Conservation (phyloP, 441 rosid species). For the Arabidopsis lyrata region DNA sequence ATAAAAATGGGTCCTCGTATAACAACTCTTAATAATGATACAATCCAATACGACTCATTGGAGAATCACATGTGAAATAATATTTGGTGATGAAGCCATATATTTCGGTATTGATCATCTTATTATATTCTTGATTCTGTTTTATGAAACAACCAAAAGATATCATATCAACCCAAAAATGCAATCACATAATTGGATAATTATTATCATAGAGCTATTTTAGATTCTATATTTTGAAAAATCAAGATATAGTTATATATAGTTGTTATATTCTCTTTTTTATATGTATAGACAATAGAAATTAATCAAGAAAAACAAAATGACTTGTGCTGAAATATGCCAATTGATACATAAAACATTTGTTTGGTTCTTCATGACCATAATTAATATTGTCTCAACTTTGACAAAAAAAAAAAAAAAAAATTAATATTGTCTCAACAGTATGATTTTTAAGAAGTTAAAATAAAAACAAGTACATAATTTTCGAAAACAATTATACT, state of each 20-base stretch:
- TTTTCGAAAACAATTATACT: no score
- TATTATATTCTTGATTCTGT: slow-evolving; percentile 28
- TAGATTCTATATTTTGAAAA: slow-evolving; percentile 23
- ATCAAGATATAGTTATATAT: background rate
- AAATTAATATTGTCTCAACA: no score
- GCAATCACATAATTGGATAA: slow-evolving; percentile 32
- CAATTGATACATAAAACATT: no score
- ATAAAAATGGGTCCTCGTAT: slow-evolving; percentile 41
- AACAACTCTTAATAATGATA: slow-evolving; percentile 43
- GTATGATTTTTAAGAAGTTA: no score
- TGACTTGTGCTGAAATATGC: no score
- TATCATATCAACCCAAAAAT: slow-evolving; percentile 42
- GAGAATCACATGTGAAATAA: slow-evolving; percentile 37
- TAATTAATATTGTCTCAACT: no score
- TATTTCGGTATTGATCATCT: slow-evolving; percentile 39
- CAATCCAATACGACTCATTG: slow-evolving; percentile 29
- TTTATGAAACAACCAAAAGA: slow-evolving; percentile 41
- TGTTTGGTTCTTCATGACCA: no score
- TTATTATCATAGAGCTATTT: slow-evolving; percentile 11
- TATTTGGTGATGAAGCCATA: slow-evolving; percentile 37
- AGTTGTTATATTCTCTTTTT: no score
- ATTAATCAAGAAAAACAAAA: no score
- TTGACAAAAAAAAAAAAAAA: no score
- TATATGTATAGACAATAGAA: no score
- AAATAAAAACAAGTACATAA: no score